Percentiles rank a stretch among this genome's conserved stretches.
These are phyloP conservation scores for Alternaria sp. DNA, from an alignment of 2,329 filamentous ascomycete species.

Conservation along the genomic window DNA sequence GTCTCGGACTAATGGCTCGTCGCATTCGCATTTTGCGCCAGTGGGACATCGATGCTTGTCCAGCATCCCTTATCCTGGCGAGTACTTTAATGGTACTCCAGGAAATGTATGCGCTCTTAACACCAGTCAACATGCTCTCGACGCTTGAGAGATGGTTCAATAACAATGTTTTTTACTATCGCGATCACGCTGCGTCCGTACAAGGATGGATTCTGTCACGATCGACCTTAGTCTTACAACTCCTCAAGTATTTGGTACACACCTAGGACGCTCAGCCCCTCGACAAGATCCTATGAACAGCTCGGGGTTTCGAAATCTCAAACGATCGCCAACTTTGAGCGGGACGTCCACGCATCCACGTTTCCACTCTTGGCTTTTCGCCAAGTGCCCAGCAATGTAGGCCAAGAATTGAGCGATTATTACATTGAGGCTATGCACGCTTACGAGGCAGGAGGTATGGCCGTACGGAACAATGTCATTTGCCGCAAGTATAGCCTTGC, in stretches of 20 bases:
- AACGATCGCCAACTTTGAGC: constrained; percentile 1
- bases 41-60: constrained; percentile 2
- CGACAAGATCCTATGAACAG: background rate
- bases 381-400: constrained; percentile 8
- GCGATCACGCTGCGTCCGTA: background rate
- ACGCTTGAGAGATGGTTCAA: background rate
- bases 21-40: background rate
- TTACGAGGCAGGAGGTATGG: constrained; percentile 2
- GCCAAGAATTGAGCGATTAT: constrained; percentile 12
- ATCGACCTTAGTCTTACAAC: background rate
- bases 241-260: background rate
- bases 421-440: constrained; percentile 7
- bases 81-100: background rate
- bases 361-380: constrained; percentile 12
- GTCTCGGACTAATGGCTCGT: constrained; percentile 5
- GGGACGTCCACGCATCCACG: constrained; percentile 8
- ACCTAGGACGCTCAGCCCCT: background rate
- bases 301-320: background rate
- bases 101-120: background rate
- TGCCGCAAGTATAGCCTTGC: background rate
- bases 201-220: background rate
- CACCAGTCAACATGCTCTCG: background rate
- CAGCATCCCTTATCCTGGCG: background rate
- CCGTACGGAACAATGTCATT: background rate
- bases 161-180: background rate